Evolutionary conservation across 352 stramenopile species (phyloP).

Genomic region (Peronospora destructor): DNA sequence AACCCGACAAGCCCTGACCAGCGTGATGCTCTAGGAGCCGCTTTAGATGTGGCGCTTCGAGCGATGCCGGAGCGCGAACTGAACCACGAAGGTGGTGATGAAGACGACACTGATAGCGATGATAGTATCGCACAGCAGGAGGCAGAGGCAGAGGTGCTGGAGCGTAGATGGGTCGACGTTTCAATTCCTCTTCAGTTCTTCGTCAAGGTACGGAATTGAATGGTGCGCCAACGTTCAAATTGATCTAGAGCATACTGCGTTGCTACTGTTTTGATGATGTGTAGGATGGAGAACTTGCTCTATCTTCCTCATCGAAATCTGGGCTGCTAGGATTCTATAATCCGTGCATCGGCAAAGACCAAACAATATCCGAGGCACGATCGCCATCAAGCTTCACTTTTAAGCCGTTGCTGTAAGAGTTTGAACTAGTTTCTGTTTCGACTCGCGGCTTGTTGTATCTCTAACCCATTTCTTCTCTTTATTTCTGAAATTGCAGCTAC

Average conservation of each 20-base stretch:
- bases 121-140: slow-evolving; percentile 19
- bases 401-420: slow-evolving; percentile 57
- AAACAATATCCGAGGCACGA: slow-evolving; percentile 33
- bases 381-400: slow-evolving; percentile 5
- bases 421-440: not conserved
- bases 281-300: slow-evolving; percentile 51
- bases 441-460: not conserved
- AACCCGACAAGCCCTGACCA: slow-evolving; percentile 56
- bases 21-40: slow-evolving; percentile 18
- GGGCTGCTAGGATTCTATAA: slow-evolving; percentile 79
- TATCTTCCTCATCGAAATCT: slow-evolving; percentile 55
- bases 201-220: slow-evolving; percentile 37
- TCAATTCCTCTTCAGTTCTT: slow-evolving; percentile 80
- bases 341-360: slow-evolving; percentile 48
- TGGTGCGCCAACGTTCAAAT: not conserved
- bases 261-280: not conserved
- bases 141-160: slow-evolving; percentile 18
- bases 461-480: slow-evolving; percentile 2
- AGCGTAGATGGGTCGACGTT: slow-evolving; percentile 68
- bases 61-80: slow-evolving; percentile 17
- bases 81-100: slow-evolving; percentile 21
- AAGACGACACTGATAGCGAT: slow-evolving; percentile 9
- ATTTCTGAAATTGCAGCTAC: slow-evolving; percentile 36
- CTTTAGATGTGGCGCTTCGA: slow-evolving; percentile 16
- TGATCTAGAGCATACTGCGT: slow-evolving; percentile 4